Conservation (phyloP, 2,329 filamentous ascomycete species). For the Lasiodiplodia sp. region DNA sequence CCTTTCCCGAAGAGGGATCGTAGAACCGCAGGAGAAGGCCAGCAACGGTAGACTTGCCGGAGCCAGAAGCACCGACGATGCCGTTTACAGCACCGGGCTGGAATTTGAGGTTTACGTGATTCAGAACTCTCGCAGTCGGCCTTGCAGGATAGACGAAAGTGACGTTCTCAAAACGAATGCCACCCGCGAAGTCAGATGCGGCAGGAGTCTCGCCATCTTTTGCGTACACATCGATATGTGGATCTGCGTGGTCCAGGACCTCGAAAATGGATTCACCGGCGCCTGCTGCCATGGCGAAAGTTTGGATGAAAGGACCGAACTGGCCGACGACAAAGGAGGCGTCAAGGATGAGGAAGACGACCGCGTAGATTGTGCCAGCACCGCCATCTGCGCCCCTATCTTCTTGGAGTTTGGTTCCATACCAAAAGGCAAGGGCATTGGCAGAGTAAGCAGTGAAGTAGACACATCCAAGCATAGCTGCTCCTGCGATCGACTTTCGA, state of each 20-base stretch:
- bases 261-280: constrained; percentile 56
- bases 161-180: constrained; percentile 53
- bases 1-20: constrained; percentile 42
- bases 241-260: constrained; percentile 51
- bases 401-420: constrained; percentile 42
- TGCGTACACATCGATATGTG: constrained; percentile 50
- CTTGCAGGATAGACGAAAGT: constrained; percentile 55
- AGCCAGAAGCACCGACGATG: constrained; percentile 54
- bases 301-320: constrained; percentile 69
- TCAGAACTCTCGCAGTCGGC: constrained; percentile 49
- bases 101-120: constrained; percentile 47
- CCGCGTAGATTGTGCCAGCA: constrained; percentile 66
- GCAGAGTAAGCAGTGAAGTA: constrained; percentile 56
- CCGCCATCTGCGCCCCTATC: constrained; percentile 38
- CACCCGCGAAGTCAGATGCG: constrained; percentile 36
- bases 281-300: constrained; percentile 61
- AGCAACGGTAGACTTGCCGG: constrained; percentile 54
- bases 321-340: constrained; percentile 69
- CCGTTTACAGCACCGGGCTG: constrained; percentile 52
- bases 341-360: constrained; percentile 70
- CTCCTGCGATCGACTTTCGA: constrained; percentile 51
- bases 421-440: constrained; percentile 56
- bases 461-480: constrained; percentile 52
- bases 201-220: constrained; percentile 37
- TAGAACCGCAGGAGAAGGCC: constrained; percentile 53